Evolutionary conservation across 441 rosid genomes (phyloP), one percentile per base, ranked within the genome.

Genomic region (Pelargonium myrrhifolium): DNA sequence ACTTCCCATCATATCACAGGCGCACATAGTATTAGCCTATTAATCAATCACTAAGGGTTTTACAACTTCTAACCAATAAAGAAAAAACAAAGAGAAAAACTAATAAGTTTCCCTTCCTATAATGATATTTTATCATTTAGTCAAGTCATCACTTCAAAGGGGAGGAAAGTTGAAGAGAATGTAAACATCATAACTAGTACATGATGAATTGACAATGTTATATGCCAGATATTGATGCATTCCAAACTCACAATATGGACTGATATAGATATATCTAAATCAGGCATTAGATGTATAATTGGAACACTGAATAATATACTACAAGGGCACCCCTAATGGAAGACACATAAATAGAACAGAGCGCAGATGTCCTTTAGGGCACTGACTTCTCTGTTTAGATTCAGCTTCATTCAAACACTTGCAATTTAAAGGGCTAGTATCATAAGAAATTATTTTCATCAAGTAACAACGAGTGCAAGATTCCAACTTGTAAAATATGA

Each of bases 61-160:
- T 22, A 21, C 31, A 58, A 22, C 62, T 9, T 22, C 11, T 9
- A 22, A 9, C n/a, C 10, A 58, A 58, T 21, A 10, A 58, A 10
- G 35, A 58, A 35, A 55, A 58, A 58, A 58, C 62, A 58, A 28
- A 58, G 31, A 58, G 6, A 10, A 21, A 11, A 21, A 28, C 31
- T 55, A 55, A 22, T 42, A 22, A 58, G 62, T 9, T 10, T 11
- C 62, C 62, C 62, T 58, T 10, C 62, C 62, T 21, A 22, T 58
- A 58, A 58, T 14, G 22, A 58, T 58, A 58, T 21, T 58, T 58
- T 28, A 58, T 58, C 22, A 58, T 58, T 21, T 21, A 12, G 21
- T 58, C 62, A 58, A 58, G 35, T 58, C 62, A 21, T 22, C 22
- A 9, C 24, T 9, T 26, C 62, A 21, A 58, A 58, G 12, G 45